phyloP scores from a whole-genome alignment of 164 flowering plant genomes.

The Chimonanthus praecox region DNA sequence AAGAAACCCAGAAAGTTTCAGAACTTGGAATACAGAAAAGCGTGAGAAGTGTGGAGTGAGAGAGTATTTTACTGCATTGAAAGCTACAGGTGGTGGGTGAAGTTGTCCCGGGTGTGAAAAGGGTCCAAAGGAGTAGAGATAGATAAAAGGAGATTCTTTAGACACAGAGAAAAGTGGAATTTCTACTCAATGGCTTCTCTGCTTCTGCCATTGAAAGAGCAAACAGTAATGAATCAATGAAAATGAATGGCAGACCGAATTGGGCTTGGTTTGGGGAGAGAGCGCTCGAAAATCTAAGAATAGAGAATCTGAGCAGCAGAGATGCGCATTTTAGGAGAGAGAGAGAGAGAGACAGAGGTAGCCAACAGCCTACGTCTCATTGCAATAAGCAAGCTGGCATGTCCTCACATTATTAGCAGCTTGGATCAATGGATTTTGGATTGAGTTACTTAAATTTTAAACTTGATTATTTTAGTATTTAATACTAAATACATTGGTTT shows the following conservation, averaged over 20 bases:
- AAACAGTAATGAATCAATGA: not conserved
- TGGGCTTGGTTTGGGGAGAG: not conserved
- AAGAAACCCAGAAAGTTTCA: not conserved
- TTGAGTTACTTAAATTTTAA: too few species aligned
- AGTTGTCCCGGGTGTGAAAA: not conserved
- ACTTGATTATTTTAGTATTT: too few species aligned
- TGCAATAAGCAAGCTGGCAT: too few species aligned
- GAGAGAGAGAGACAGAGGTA: too few species aligned
- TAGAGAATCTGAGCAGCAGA: not conserved
- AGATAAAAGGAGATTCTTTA: not conserved
- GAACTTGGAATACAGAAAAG: not conserved
- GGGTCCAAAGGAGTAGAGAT: not conserved
- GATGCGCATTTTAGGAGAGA: conserved; percentile 4
- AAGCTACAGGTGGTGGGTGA: not conserved
- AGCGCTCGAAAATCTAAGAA: not conserved
- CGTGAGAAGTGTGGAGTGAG: not conserved
- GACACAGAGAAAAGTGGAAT: not conserved
- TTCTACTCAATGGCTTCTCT: not conserved
- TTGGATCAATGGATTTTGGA: too few species aligned
- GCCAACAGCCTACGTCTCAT: too few species aligned
- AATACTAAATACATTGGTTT: too few species aligned
- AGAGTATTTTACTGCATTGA: too few species aligned
- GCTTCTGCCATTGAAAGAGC: conserved; percentile 2
- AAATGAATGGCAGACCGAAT: too few species aligned
- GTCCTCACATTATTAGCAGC: too few species aligned